Base-by-base conservation (phyloP, 495 filamentous ascomycete species). In the Penicillium mononematosum region DNA sequence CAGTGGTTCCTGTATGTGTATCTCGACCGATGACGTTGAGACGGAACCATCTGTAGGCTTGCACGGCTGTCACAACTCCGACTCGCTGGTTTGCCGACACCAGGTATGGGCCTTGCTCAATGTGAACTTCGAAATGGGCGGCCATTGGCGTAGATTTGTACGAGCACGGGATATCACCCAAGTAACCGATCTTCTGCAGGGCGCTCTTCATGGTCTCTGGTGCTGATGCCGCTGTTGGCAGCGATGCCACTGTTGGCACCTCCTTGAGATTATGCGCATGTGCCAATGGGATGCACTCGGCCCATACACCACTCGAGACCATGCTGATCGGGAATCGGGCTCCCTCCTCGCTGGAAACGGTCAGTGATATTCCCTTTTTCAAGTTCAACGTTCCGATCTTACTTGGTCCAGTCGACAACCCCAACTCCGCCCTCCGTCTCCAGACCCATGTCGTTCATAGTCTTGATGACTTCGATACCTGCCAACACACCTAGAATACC, bases 71-170 rank as follows among this genome's bases (percentile, higher is more conserved):
- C 20, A 92, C 89, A 6, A 90, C 80, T 8, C 88, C 89, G 24
- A 91, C 81, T 38, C 84, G 84, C 60, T 85, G 78, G 19, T 75
- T 70, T 22, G 81, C 77, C 2, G 75, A 71, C 50, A 90, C 81
- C 3, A 93, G 78, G 41, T 87, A 82, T 16, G 88, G 88, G 0
- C 88, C 88, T 70, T 93, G 89, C 64, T 93, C 89, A 53, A 93
- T 92, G 62, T 92, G 89, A 4, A 92, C 74, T 65, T 94, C 89
- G 69, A 92, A 92, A 66, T 92, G 88, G 2, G 89, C 89, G 17
- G 83, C 90, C 75, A 92, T 84, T 0, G 87, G 88, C 12, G 81
- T 85, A 45, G 78, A 70, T 57, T 80, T 75, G 66, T 87, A 78
- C 45, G 78, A 84, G 16, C 82, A 81, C 6, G 81, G 78, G 1